Base-by-base conservation (phyloP, 129 eudicot species). In the Logfia minima region DNA sequence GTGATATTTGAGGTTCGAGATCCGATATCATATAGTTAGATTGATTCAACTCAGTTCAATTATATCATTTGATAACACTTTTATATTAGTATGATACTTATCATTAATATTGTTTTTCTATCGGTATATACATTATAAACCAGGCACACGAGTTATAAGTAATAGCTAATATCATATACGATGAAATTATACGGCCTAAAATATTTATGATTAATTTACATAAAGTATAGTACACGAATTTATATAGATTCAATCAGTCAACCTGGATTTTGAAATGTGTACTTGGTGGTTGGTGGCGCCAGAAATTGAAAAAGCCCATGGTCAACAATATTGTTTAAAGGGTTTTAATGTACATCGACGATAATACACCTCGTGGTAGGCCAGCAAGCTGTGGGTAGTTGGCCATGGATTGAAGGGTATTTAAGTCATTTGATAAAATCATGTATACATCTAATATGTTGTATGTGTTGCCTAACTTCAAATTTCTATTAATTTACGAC, bases 281-380 rank as follows among this genome's bases (percentile, higher is more conserved):
- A 55, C 61, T n/a, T 14, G 61, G 61, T 55, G 61, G 61, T 55
- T 18, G 61, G 61, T 55, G 61, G 23, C 3, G 24, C 61, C 19
- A 55, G 24, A 55, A 55, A 55, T 55, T 55, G 2, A 18, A 55
- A 55, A 55, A n/a, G 24, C 9, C 24, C 3, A 55, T 34, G 28
- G 71, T 66, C 71, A 66, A 66, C 51, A 66, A 1, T 28, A 16
- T 14, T 1, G 45, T 34, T 66, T 66, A 34, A 16, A 11, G 7
- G 14, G 23, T 66, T 66, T 32, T 66, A 66, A 29, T 66, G 71
- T 66, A 66, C 71, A 66, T 29, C 7, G 51, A 66, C 71, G 51
- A 66, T 66, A 66, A 66, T 29, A 66, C 23, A 34, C 41, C 23
- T 66, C n/a, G 45, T 29, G 34, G 48, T 63, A 51, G 71, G 35